Evolutionary conservation across 441 rosid genomes (phyloP), one percentile per base, ranked within the genome.

Genomic region (Capsella rubella): DNA sequence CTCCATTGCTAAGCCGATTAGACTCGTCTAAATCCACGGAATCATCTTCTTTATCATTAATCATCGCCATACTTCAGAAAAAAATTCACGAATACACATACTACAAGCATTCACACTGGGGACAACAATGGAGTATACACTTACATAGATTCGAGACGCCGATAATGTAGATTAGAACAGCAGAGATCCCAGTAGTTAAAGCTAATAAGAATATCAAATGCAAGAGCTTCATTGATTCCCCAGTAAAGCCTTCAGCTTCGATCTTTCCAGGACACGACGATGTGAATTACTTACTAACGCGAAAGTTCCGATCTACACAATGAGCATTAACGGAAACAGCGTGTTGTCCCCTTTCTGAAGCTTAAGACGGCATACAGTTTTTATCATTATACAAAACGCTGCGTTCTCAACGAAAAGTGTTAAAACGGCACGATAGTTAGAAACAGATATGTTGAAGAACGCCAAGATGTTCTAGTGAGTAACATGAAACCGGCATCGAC

Each of bases 71-170:
- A 54, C 42, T 40, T 57, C 13, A 12, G 14, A 78, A 10, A 14
- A 13, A 62, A 32, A 21, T 21, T 47, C 47, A 52, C 21, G 29
- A 39, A 28, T 2, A 51, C 42, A 47, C 10, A 34, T 10, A 67
- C 25, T 14, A 61, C 5, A 47, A 59, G 39, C n/a, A 12, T 45
- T 45, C 10, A 34, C 49, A 46, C 49, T 45, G 56, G 31, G 31
- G 34, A 73, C 42, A 34, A 56, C 31, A 18, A 53, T 1, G 50
- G 25, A 35, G 51, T 46, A 31, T 25, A 71, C 13, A 39, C 80
- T 47, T 75, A 92, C 98, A 72, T 59, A 83, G 82, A 83, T 78
- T 76, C 51, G 97, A 84, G 81, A 93, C 82, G 74, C 96, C 97
- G 74, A 83, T 65, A 76, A 91, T 80, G 83, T 88, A 93, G 75